Evolutionary conservation across 148 eudicot species (phyloP).

Genomic region (Vaccinium macrocarpon): DNA sequence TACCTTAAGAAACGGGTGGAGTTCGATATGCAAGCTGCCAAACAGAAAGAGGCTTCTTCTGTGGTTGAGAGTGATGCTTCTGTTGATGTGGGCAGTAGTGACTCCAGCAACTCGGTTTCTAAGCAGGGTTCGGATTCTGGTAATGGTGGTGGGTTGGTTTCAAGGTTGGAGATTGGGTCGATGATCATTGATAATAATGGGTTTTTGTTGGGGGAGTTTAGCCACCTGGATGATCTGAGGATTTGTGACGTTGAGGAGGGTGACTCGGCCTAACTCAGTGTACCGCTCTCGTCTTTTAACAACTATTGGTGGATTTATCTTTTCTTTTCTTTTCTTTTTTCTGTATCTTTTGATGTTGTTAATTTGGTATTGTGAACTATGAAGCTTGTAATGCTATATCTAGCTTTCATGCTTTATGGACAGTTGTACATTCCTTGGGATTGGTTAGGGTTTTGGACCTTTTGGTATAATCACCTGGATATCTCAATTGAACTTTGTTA

Average conservation of each 20-base stretch:
- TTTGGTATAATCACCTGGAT: not conserved
- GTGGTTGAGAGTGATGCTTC: not conserved
- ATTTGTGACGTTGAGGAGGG: slow-evolving; percentile 5
- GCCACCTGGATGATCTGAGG: slow-evolving; percentile 7
- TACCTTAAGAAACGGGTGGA: not conserved
- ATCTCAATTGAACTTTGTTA: not conserved
- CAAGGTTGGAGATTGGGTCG: slow-evolving; percentile 2
- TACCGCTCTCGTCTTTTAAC: not conserved
- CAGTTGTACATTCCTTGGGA: not conserved
- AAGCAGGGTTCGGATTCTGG: not conserved
- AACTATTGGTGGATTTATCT: not conserved
- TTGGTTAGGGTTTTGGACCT: not conserved
- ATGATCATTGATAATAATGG: slow-evolving; percentile 2
- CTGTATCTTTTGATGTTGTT: not conserved
- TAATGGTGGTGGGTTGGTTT: not conserved
- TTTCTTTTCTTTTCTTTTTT: not conserved
- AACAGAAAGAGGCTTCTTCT: not conserved
- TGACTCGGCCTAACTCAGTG: not conserved
- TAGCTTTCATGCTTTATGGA: not conserved
- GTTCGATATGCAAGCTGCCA: not conserved
- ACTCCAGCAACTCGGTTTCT: not conserved
- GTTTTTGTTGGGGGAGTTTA: not conserved
- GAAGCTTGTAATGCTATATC: slow-evolving; percentile 1
- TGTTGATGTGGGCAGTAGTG: not conserved
- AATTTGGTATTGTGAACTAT: not conserved